Evolutionary conservation across 345 rosid genomes (phyloP).

Genomic region (Durio zibethinus): DNA sequence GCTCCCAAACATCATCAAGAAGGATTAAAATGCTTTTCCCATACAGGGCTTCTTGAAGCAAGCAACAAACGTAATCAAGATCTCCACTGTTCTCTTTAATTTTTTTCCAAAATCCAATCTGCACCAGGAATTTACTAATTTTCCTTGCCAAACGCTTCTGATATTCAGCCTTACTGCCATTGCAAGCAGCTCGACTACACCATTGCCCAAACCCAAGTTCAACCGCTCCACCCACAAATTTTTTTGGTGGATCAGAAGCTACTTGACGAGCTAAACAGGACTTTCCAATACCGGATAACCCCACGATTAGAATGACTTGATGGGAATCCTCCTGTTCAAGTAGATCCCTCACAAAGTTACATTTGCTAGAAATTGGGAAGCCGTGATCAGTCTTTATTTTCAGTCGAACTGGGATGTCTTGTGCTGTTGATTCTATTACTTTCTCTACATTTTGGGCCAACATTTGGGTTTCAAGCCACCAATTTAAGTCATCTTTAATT

Average conservation of each 20-base stretch:
- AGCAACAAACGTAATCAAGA: constrained; percentile 30
- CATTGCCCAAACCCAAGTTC: constrained; percentile 35
- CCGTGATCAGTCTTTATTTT: constrained; percentile 30
- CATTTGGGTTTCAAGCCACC: constrained; percentile 38
- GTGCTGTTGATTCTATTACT: constrained; percentile 26
- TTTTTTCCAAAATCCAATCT: constrained; percentile 31
- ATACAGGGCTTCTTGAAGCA: constrained; percentile 36
- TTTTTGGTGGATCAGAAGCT: constrained; percentile 29
- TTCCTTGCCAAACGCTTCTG: constrained; percentile 30
- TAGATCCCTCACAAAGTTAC: constrained; percentile 22
- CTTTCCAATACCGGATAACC: constrained; percentile 34
- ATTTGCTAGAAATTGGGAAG: constrained; percentile 26
- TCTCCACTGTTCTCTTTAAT: constrained; percentile 26
- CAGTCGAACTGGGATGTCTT: constrained; percentile 13
- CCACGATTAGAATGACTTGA: constrained; percentile 31
- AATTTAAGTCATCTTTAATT: constrained; percentile 29
- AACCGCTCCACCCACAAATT: constrained; percentile 26
- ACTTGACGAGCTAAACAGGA: constrained; percentile 38
- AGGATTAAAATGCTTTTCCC: constrained; percentile 32
- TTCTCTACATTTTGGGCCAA: constrained; percentile 29
- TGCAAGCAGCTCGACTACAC: constrained; percentile 35
- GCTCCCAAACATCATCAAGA: constrained; percentile 41
- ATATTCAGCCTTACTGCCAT: constrained; percentile 29
- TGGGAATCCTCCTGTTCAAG: constrained; percentile 22
- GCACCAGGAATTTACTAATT: constrained; percentile 29